Evolutionary conservation across 2,329 filamentous ascomycete genomes (phyloP), one percentile per base, ranked within the genome.

Genomic region (Chrysoporthe austroafricana): DNA sequence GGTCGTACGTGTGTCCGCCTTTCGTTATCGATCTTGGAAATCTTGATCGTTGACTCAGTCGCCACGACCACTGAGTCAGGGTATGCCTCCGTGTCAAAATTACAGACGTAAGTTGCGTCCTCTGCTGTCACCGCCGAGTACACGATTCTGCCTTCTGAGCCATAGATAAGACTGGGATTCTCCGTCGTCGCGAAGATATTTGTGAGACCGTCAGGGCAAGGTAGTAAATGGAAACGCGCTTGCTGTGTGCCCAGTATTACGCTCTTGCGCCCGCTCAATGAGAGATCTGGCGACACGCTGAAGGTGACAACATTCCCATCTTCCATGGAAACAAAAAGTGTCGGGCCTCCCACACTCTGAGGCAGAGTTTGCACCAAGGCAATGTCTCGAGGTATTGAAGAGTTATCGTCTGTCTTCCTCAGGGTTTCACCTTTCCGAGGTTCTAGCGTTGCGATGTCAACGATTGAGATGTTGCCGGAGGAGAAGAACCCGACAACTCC

Each of bases 91-190:
- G 91, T 85, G 76, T 97, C 87, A 75, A 99, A 96, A 0, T 91
- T 86, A 69, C 92, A 96, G 6, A 98, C 90, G 60, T 88, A 90
- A 0, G 90, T 90, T 0, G 93, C 92, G 70, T 94, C 90, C 70
- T 97, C 92, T 2, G 94, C 93, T 14, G 95, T 97, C 1, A 97
- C 93, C 1, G 96, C 94, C 4, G 94, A 97, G 79, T 96, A 99
- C 0, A 97, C 89, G 52, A 97, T 91, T 32, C 94, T 87, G 0
- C 92, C 93, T 75, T 97, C 94, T 0, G 90, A 89, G 9, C 91
- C 92, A 76, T 99, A 97, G 61, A 99, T 97, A 65, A 99, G 80
- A 71, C 93, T 97, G 0, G 96, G 92, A 75, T 97, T 93, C 74
- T 99, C 96, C 67, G 94, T 97, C 0, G 93, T 97, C 0, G 94